Conservation (phyloP, 2,329 filamentous ascomycete species). For the Fusarium humuli region DNA sequence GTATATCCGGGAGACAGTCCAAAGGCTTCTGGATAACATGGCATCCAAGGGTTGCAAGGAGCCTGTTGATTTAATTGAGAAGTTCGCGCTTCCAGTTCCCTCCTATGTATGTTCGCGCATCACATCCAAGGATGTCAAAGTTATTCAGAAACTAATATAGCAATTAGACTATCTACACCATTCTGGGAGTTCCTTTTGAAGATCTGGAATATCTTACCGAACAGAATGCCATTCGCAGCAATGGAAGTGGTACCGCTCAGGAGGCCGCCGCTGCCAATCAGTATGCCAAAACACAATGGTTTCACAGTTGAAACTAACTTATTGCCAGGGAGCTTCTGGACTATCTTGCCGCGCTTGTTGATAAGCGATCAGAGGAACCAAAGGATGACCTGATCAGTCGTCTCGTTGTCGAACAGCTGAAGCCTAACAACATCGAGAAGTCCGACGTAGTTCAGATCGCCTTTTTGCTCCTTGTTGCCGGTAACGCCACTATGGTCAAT, state of each 20-base stretch:
- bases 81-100: constrained; percentile 61
- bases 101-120: constrained; percentile 53
- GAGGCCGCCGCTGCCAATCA: constrained; percentile 60
- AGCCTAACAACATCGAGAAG: constrained; percentile 53
- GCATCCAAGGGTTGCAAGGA: constrained; percentile 49
- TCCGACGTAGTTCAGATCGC: constrained; percentile 60
- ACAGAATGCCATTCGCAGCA: constrained; percentile 60
- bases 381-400: constrained; percentile 61
- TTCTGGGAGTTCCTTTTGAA: constrained; percentile 61
- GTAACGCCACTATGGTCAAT: constrained; percentile 65
- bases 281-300: constrained; percentile 38
- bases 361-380: constrained; percentile 54
- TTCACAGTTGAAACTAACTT: neutral
- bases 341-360: constrained; percentile 59
- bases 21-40: constrained; percentile 57
- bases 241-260: constrained; percentile 59
- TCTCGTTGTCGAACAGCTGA: constrained; percentile 56
- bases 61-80: constrained; percentile 59
- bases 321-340: constrained; percentile 55
- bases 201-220: constrained; percentile 60
- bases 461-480: constrained; percentile 62
- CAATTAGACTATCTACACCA: constrained; percentile 60
- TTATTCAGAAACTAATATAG: neutral
- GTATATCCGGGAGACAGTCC: constrained; percentile 59
- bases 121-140: neutral